Evolutionary conservation across 2,329 filamentous ascomycete genomes (phyloP), one percentile per base, ranked within the genome.

Genomic region (Aspergillus bombycis): DNA sequence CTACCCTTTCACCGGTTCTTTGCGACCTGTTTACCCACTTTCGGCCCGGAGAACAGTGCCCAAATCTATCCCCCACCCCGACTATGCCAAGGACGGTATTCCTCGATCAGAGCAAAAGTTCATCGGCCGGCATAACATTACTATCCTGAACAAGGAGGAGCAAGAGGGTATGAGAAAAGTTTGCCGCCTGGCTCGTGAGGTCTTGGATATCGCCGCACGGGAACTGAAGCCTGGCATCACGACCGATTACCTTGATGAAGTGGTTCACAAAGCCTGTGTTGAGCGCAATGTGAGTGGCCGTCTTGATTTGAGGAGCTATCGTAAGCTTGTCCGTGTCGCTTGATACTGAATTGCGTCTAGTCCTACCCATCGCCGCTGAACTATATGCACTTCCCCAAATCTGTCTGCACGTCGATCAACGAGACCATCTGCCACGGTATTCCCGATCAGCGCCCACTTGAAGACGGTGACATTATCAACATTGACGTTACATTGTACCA

Each of bases 401-500:
- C 95, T 0, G 92, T 97, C 66, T 99, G 95, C 81, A 98, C 94
- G 3, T 98, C 94, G 3, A 82, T 92, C 57, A 99, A 99, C 83
- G 95, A 99, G 80, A 91, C 97, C 68, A 98, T 99, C 78, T 99
- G 95, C 83, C 95, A 99, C 83, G 95, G 95, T 59, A 99, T 99
- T 67, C 95, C 95, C 19, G 95, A 99, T 74, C 89, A 96, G 77
- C 88, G 95, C 61, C 84, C 91, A 9, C 85, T 99, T 1, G 81
- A 93, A 67, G 94, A 99, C 70, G 95, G 95, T 66, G 95, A 99
- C 74, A 98, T 99, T 68, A 82, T 99, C 74, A 99, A 99, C 81
- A 93, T 99, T 69, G 95, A 99, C 72, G 92, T 99, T 6, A 94
- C 93, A 0, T 82, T 99, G 50, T 99, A 96, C 79, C 93, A 98